Base-by-base conservation (phyloP, 228 moss, liverwort and hornwort species). In the Sphagnum fallax region DNA sequence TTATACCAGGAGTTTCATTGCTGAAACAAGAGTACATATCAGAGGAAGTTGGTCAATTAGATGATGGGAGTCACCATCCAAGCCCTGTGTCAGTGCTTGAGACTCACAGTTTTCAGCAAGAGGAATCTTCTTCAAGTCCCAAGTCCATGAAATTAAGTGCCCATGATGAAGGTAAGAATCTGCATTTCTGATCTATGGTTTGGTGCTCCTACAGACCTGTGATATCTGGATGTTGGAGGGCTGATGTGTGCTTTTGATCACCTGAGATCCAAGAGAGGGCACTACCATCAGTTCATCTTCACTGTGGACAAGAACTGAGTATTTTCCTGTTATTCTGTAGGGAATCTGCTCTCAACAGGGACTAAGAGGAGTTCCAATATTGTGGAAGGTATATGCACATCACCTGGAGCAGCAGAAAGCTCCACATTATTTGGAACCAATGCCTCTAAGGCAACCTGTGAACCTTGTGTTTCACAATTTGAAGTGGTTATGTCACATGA, bases 11-110 rank as follows among this genome's bases (percentile, higher is more conserved):
- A 11, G 73, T 84, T 62, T 65, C 81, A 58, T 76, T 80, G 52
- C 82, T 80, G 53, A 89, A 83, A 67, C 76, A 79, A 32, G 80
- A 72, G 70, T 85, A 78, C 47, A 69, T 80, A 32, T 32, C 32
- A 63, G 79, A 90, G 74, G 78, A 78, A 47, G 72, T 68, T 59
- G 63, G 53, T 48, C 80, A 82, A 63, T 53, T 75, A 18, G 75
- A 65, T n/a, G 77, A 79, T 72, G 76, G 81, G 8, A 80, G 83
- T 48, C 78, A 81, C 60, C 89, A 86, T 72, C 83, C 83, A 61
- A 96, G 92, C 68, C 95, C 95, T 60, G 82, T 90, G 67, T 96
- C 95, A 18, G 92, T 92, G 57, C 88, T 96, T 5, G 95, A 96
- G 66, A 84, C 83, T 62, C 81, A 82, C 51, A 83, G 82, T 52